phyloP scores from a whole-genome alignment of 2,329 filamentous ascomycete species.

The Pseudonectria buxi region DNA sequence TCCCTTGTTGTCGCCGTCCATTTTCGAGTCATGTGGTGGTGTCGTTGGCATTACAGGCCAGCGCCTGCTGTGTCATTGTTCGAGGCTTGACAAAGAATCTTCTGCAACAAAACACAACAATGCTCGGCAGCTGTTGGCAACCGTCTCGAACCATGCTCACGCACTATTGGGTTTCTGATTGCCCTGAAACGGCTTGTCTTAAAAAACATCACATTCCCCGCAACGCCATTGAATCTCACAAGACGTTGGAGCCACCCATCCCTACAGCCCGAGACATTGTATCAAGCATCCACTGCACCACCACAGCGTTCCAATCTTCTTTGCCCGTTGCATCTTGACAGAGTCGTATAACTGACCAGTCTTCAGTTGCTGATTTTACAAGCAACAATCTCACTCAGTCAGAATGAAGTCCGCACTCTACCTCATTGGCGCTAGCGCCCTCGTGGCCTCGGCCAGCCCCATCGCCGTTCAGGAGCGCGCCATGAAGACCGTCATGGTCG shows the following conservation, averaged over 20 bases:
- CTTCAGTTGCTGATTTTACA: conserved; percentile 11
- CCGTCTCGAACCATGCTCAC: neutral
- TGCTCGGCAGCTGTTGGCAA: neutral
- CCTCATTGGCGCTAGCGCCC: conserved; percentile 38
- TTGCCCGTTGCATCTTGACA: conserved; percentile 1
- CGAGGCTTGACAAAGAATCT: neutral
- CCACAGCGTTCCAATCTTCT: conserved; percentile 8
- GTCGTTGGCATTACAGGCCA: too few species aligned
- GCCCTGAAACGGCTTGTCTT: conserved; percentile 4
- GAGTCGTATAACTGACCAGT: conserved; percentile 14
- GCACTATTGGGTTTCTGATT: neutral
- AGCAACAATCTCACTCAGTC: conserved; percentile 12
- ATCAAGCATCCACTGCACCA: conserved; percentile 12
- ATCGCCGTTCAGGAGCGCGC: conserved; percentile 32
- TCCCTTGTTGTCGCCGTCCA: too few species aligned
- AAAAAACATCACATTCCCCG: neutral
- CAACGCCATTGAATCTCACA: conserved; percentile 3
- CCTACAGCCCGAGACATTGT: conserved; percentile 7
- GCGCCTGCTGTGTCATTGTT: too few species aligned
- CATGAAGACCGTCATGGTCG: conserved; percentile 34
- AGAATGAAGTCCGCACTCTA: conserved; percentile 46
- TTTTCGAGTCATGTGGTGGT: too few species aligned
- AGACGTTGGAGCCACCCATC: neutral
- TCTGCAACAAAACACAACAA: conserved; percentile 3
- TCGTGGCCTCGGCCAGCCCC: conserved; percentile 39